Base-by-base conservation (phyloP, 495 filamentous ascomycete genomes). In the Xeromyces bisporus region DNA sequence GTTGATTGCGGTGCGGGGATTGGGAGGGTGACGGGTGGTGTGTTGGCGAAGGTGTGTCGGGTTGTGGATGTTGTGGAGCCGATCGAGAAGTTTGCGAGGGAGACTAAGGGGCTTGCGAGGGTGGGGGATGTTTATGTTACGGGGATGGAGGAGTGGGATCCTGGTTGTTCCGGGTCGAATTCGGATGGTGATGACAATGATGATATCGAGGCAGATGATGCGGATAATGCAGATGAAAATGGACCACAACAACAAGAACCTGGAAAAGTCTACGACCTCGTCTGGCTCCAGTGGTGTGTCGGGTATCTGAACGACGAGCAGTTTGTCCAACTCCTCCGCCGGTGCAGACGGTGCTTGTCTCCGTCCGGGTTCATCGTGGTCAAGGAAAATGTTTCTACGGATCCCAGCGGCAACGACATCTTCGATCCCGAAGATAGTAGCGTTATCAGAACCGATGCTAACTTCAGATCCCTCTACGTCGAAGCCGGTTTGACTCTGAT, bases 231-330 rank as follows among this genome's bases (percentile, higher is more conserved):
- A n/a, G n/a, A n/a, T n/a, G n/a, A n/a, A n/a, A n/a, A n/a, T n/a
- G n/a, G n/a, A n/a, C n/a, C n/a, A n/a, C n/a, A n/a, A n/a, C n/a
- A n/a, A n/a, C n/a, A n/a, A n/a, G 9, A 6, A 18, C 80, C 77
- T 0, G 51, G 60, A 3, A 62, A 57, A 15, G 53, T 49, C 26
- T 78, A 80, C 39, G 66, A 57, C 34, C 28, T 64, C 23, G 61
- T 85, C 33, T 73, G 68, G 69, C 80, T 71, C 28, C 87, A 94
- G 54, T 93, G 85, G 85, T 94, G 85, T 55, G 53, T 91, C n/a
- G 81, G 83, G 10, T 78, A 93, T 47, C 54, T 94, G 31, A 86
- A 73, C n/a, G 87, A 93, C 55, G 44, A 43, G 23, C 73, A 92
- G 51, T 48, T 94, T 13, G 67, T 73, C 13, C 60, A 47, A 9